These are phyloP conservation scores for Cucurbita argyrosperma DNA, from an alignment of 306 rosid genomes.

Conservation along the genomic window DNA sequence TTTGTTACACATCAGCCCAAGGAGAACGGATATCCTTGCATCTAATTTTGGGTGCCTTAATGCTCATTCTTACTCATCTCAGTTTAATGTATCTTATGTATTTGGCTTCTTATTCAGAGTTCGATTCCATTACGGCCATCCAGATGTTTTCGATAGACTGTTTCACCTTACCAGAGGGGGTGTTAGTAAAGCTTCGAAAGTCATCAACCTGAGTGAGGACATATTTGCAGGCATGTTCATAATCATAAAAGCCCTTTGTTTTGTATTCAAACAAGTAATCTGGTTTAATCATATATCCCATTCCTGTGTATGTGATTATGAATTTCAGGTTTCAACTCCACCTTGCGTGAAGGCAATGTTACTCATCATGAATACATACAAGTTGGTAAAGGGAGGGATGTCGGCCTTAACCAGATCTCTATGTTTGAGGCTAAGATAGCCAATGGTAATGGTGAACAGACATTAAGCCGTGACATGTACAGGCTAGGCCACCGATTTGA, in stretches of 20 bases:
- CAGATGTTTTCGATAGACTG: conserved; percentile 89
- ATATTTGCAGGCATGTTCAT: conserved; percentile 79
- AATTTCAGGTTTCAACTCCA: conserved; percentile 74
- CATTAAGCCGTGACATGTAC: conserved; percentile 84
- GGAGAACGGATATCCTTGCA: no score
- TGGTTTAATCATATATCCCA: not conserved
- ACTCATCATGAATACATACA: conserved; percentile 97
- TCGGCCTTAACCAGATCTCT: conserved; percentile 93
- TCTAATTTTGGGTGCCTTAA: not conserved
- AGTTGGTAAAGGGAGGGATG: conserved; percentile 97
- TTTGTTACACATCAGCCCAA: no score
- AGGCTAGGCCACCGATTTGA: conserved; percentile 95
- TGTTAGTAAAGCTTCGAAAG: conserved; percentile 89
- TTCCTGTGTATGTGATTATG: conserved; percentile 1
- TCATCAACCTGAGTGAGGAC: conserved; percentile 91
- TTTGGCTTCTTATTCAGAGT: conserved; percentile 51
- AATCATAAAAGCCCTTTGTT: not conserved
- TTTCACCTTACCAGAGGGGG: conserved; percentile 99
- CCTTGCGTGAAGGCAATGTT: conserved; percentile 79
- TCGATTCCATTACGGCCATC: conserved; percentile 97
- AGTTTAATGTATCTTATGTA: not conserved
- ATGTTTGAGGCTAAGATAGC: conserved; percentile 96
- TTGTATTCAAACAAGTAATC: not conserved
- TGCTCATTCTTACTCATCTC: not conserved
- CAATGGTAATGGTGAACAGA: conserved; percentile 91